Evolutionary conservation across 441 rosid genomes (phyloP).

Genomic region (Adansonia madagascariensis): DNA sequence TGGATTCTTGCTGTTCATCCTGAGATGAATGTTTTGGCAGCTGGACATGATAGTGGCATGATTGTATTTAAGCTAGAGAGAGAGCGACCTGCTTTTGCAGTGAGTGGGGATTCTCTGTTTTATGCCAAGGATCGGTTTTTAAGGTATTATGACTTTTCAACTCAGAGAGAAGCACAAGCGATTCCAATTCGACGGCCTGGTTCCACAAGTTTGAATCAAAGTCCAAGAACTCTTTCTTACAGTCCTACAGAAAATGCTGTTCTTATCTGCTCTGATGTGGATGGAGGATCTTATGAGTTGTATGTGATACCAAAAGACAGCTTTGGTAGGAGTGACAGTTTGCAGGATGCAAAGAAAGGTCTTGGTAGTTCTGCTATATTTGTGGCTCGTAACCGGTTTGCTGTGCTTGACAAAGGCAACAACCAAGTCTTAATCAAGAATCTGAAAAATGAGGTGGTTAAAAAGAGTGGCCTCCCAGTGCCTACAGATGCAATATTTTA

Average conservation of each 20-base stretch:
- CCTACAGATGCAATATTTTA: constrained; percentile 75
- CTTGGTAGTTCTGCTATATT: constrained; percentile 62
- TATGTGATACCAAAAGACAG: constrained; percentile 58
- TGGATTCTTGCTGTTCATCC: constrained; percentile 69
- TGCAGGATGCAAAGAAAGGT: constrained; percentile 61
- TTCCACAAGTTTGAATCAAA: constrained; percentile 52
- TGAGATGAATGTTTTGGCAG: constrained; percentile 72
- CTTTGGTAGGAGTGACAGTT: constrained; percentile 49
- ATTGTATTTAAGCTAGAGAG: constrained; percentile 80
- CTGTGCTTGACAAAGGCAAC: constrained; percentile 78
- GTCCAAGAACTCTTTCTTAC: constrained; percentile 63
- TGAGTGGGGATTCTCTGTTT: constrained; percentile 55
- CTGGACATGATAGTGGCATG: constrained; percentile 72
- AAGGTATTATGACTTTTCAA: constrained; percentile 56
- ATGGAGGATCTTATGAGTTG: constrained; percentile 63
- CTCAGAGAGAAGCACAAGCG: constrained; percentile 52
- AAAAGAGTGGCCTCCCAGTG: constrained; percentile 62
- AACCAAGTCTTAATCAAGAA: constrained; percentile 69
- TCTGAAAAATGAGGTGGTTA: constrained; percentile 71
- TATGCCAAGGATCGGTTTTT: constrained; percentile 59
- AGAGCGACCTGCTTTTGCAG: constrained; percentile 61
- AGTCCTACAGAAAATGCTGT: constrained; percentile 71
- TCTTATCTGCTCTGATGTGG: constrained; percentile 64
- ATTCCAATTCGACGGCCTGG: constrained; percentile 64
- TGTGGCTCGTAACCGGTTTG: constrained; percentile 63